Conservation (phyloP, 257 asterid genomes). For the Perilla frutescens region DNA sequence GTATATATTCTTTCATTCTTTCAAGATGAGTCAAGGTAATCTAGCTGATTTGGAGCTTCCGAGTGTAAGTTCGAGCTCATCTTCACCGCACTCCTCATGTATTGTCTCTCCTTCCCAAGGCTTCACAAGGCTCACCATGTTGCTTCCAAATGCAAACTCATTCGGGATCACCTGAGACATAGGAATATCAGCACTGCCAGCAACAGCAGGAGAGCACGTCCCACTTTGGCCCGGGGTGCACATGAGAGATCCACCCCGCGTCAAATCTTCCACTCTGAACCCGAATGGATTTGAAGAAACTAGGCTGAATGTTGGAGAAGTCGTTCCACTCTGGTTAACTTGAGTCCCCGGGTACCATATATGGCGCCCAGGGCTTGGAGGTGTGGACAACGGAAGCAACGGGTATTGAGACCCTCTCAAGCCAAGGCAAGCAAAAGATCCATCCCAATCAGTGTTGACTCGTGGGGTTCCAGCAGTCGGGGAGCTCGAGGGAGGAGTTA, state of each 20-base stretch:
- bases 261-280: slow-evolving; percentile 55
- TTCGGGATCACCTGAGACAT: slow-evolving; percentile 66
- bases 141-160: slow-evolving; percentile 77
- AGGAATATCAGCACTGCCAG: slow-evolving; percentile 65
- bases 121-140: slow-evolving; percentile 58
- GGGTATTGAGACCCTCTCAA: slow-evolving; percentile 56
- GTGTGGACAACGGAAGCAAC: slow-evolving; percentile 52
- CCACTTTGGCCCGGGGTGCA: slow-evolving; percentile 87
- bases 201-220: slow-evolving; percentile 77
- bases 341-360: slow-evolving; percentile 68
- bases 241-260: slow-evolving; percentile 56
- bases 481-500: slow-evolving; percentile 76
- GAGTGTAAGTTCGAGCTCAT: slow-evolving; percentile 88
- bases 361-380: slow-evolving; percentile 63
- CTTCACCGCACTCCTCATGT: slow-evolving; percentile 74
- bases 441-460: slow-evolving; percentile 41
- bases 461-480: slow-evolving; percentile 65
- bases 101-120: slow-evolving; percentile 96
- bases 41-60: slow-evolving; percentile 74
- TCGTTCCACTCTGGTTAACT: slow-evolving; percentile 65
- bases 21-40: background rate
- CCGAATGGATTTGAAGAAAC: slow-evolving; percentile 76
- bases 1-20: background rate
- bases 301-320: slow-evolving; percentile 81
- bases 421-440: slow-evolving; percentile 39